Percentiles rank a stretch among this genome's conserved stretches.
phyloP scores from a whole-genome alignment of 2,329 filamentous ascomycete genomes.

The Cercospora sp. region DNA sequence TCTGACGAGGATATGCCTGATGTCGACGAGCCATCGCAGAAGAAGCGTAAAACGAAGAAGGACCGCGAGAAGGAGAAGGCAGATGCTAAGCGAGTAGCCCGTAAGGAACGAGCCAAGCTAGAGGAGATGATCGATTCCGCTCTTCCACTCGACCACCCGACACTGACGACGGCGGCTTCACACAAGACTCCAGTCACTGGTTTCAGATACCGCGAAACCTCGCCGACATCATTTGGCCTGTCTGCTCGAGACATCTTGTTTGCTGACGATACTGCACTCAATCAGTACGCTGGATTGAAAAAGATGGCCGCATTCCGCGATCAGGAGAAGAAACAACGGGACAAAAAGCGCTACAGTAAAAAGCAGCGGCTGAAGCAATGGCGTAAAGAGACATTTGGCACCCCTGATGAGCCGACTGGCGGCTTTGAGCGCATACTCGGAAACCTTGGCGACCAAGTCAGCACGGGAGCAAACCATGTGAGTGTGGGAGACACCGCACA shows the following conservation, averaged over 20 bases:
- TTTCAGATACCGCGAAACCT: conserved; percentile 95
- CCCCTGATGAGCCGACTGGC: conserved; percentile 54
- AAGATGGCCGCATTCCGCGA: conserved; percentile 91
- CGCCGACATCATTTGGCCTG: conserved; percentile 84
- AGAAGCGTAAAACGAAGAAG: conserved; percentile 43
- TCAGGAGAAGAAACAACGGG: conserved; percentile 81
- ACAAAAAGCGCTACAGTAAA: conserved; percentile 86
- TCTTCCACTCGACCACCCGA: conserved; percentile 70
- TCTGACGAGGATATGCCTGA: conserved; percentile 43
- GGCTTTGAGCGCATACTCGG: conserved; percentile 42
- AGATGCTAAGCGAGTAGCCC: conserved; percentile 69
- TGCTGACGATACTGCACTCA: conserved; percentile 80
- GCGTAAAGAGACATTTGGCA: conserved; percentile 69
- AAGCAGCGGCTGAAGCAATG: conserved; percentile 88
- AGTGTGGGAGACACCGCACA: conserved; percentile 12
- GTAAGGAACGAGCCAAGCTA: conserved; percentile 77
- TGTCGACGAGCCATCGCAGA: conserved; percentile 46
- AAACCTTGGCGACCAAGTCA: conserved; percentile 27
- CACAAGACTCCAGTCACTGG: conserved; percentile 52
- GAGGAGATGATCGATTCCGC: conserved; percentile 82
- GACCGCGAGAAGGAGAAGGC: conserved; percentile 46
- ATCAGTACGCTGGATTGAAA: conserved; percentile 90
- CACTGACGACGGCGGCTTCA: conserved; percentile 46
- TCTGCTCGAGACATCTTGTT: conserved; percentile 89
- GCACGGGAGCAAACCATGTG: conserved; percentile 15